Conservation (phyloP, 139 green algal genomes). For the Closterium sp. region DNA sequence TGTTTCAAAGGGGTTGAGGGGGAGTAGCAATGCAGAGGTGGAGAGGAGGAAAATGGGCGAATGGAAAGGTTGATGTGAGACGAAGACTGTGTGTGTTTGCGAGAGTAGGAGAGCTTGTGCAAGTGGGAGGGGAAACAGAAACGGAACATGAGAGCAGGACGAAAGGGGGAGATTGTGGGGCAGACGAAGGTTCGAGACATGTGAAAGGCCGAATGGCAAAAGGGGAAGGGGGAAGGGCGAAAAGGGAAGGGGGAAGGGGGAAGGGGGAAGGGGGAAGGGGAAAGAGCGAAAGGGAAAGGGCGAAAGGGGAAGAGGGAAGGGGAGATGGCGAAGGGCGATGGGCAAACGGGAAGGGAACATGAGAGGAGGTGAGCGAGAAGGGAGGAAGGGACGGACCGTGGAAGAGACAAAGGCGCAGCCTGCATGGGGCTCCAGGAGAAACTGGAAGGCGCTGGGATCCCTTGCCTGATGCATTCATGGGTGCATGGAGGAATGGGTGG, state of each 20-base stretch:
- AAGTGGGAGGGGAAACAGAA: not conserved
- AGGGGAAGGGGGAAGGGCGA: not conserved
- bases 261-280: not conserved
- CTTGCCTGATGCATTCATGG: slow-evolving; percentile 57
- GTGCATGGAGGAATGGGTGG: not conserved
- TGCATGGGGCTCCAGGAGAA: slow-evolving; percentile 64
- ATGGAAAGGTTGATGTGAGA: not conserved
- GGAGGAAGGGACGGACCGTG: slow-evolving; percentile 7
- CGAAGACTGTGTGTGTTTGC: too few species aligned
- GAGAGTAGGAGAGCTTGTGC: not conserved
- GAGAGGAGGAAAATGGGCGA: not conserved
- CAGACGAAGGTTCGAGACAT: too few species aligned
- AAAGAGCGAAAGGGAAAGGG: not conserved
- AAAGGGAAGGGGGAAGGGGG: too few species aligned
- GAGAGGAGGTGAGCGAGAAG: not conserved
- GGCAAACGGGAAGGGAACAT: not conserved
- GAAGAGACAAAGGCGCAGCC: slow-evolving; percentile 79
- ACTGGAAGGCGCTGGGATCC: slow-evolving; percentile 87
- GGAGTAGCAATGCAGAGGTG: too few species aligned
- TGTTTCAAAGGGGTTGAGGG: too few species aligned
- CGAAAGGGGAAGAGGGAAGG: not conserved
- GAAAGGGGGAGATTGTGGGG: not conserved
- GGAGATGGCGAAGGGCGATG: not conserved
- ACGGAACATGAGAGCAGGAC: not conserved
- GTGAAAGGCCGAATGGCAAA: not conserved